Evolutionary conservation across 768 basidiomycete species (phyloP).

Genomic region (Stropharia rugosoannulata): DNA sequence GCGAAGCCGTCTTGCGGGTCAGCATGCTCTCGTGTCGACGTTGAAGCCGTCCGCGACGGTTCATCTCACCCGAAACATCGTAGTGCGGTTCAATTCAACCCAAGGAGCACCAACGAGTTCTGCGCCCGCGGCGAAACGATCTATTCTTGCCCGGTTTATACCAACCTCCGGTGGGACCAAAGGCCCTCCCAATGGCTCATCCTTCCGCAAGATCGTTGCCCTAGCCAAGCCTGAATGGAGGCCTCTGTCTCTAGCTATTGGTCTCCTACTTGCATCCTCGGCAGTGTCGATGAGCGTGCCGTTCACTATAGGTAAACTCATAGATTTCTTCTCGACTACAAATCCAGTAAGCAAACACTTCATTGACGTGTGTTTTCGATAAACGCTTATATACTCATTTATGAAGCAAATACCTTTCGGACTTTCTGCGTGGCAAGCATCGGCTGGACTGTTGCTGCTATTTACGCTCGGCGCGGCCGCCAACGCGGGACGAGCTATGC

Average conservation of each 20-base stretch:
- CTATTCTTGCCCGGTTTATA: conserved; percentile 16
- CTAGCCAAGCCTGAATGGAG: conserved; percentile 84
- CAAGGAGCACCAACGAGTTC: conserved; percentile 9
- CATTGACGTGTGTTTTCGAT: neutral
- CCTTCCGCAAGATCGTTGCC: conserved; percentile 70
- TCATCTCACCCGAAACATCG: neutral
- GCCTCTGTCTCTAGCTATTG: conserved; percentile 73
- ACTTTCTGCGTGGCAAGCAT: conserved; percentile 78
- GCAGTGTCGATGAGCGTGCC: conserved; percentile 92
- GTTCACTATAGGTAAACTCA: conserved; percentile 89
- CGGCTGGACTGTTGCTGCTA: conserved; percentile 64
- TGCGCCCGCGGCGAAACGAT: conserved; percentile 9
- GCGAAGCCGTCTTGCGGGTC: neutral
- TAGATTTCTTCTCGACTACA: conserved; percentile 84
- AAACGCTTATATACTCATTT: neutral
- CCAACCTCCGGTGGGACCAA: conserved; percentile 9
- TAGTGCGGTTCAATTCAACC: conserved; percentile 18
- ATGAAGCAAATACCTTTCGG: conserved; percentile 75
- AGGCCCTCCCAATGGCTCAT: conserved; percentile 49
- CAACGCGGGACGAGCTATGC: conserved; percentile 78
- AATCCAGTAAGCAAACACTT: conserved; percentile 57
- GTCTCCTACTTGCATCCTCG: conserved; percentile 82
- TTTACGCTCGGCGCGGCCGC: conserved; percentile 89
- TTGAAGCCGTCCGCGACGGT: neutral
- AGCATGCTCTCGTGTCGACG: neutral